Evolutionary conservation across 352 stramenopile species (phyloP).

Genomic region (Pythium brassicae): DNA sequence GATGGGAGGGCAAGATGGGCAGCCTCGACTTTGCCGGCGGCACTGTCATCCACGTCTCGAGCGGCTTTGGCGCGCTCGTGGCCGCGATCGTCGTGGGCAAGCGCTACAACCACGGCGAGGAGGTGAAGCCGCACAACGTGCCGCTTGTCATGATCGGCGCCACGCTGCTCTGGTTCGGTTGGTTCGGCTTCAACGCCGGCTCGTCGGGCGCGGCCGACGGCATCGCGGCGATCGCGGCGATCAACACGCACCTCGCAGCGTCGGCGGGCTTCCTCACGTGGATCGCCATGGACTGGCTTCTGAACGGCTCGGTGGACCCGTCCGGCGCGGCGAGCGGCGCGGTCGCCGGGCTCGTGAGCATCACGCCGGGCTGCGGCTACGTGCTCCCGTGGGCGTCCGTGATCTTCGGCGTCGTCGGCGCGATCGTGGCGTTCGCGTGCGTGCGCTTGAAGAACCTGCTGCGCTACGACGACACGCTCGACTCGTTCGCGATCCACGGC

Average conservation of each 20-base stretch:
- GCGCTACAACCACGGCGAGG: slow-evolving; percentile 65
- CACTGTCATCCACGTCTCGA: slow-evolving; percentile 81
- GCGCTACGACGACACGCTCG: slow-evolving; percentile 79
- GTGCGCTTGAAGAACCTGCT: slow-evolving; percentile 63
- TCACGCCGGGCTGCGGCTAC: slow-evolving; percentile 71
- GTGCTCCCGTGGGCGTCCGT: slow-evolving; percentile 65
- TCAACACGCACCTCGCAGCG: slow-evolving; percentile 72
- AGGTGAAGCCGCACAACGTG: slow-evolving; percentile 80
- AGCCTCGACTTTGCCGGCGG: slow-evolving; percentile 80
- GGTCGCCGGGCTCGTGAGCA: slow-evolving; percentile 56
- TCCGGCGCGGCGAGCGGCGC: slow-evolving; percentile 59
- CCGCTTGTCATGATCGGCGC: slow-evolving; percentile 79
- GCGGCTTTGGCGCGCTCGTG: slow-evolving; percentile 72
- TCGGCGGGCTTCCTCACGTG: slow-evolving; percentile 66
- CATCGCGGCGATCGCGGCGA: slow-evolving; percentile 56
- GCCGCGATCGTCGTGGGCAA: slow-evolving; percentile 67
- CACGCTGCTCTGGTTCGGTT: slow-evolving; percentile 81
- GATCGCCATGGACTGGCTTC: slow-evolving; percentile 48
- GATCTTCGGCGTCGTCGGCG: slow-evolving; percentile 69
- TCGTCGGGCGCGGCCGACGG: slow-evolving; percentile 54
- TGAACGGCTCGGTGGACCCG: slow-evolving; percentile 55
- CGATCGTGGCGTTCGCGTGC: slow-evolving; percentile 39
- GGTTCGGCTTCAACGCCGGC: slow-evolving; percentile 83
- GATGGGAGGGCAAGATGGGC: slow-evolving; percentile 71
- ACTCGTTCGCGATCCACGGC: slow-evolving; percentile 75